Conservation (phyloP, 768 basidiomycete species). For the Boletales sp. region DNA sequence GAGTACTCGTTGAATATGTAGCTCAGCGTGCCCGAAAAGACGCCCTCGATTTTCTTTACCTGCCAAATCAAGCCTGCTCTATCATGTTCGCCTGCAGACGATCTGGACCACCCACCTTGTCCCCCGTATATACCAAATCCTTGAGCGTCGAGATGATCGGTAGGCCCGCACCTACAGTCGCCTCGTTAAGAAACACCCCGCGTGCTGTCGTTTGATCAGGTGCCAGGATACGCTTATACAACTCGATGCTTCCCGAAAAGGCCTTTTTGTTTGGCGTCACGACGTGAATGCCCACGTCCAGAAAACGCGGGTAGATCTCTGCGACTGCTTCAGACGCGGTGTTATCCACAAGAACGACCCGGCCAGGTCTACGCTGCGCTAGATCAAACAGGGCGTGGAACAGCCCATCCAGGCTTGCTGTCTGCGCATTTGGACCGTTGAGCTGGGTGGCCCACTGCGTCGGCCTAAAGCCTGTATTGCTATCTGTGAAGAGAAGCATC, state of each 20-base stretch:
- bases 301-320: slow-evolving; percentile 72
- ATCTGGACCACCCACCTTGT: slow-evolving; percentile 54
- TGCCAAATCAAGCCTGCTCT: slow-evolving; percentile 22
- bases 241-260: slow-evolving; percentile 63
- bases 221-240: slow-evolving; percentile 61
- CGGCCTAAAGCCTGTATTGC: slow-evolving; percentile 36
- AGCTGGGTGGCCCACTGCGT: slow-evolving; percentile 49
- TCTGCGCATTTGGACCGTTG: slow-evolving; percentile 34
- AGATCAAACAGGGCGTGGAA: slow-evolving; percentile 42
- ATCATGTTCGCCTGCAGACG: background rate
- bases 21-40: slow-evolving; percentile 95
- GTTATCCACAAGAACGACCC: slow-evolving; percentile 83
- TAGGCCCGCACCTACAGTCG: slow-evolving; percentile 94
- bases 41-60: slow-evolving; percentile 92
- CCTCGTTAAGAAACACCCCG: slow-evolving; percentile 77
- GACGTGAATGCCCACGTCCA: slow-evolving; percentile 76
- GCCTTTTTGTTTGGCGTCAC: slow-evolving; percentile 99
- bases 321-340: slow-evolving; percentile 86
- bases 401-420: slow-evolving; percentile 37
- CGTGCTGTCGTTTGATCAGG: slow-evolving; percentile 37
- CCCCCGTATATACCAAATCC: slow-evolving; percentile 89
- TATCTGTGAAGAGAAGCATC: slow-evolving; percentile 50
- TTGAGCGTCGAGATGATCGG: slow-evolving; percentile 90
- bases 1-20: slow-evolving; percentile 99
- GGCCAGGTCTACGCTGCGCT: slow-evolving; percentile 39